These are phyloP conservation scores for Achlya hypogyna DNA, from an alignment of 352 stramenopile species.

Conservation along the genomic window DNA sequence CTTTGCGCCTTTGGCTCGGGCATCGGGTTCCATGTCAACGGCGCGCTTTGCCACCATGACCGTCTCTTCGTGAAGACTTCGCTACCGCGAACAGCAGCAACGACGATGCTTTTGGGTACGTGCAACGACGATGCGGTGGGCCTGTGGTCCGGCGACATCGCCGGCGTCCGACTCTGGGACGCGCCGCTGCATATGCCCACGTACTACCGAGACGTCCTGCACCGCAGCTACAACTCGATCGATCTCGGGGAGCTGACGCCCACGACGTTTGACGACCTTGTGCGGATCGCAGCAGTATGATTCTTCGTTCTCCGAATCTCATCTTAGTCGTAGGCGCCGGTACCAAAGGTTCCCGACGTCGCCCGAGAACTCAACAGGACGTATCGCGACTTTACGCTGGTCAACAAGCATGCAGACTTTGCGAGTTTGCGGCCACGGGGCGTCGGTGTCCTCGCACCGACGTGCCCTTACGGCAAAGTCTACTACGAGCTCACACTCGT, in stretches of 20 bases:
- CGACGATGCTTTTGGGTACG: not conserved
- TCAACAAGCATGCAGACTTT: slow-evolving; percentile 7
- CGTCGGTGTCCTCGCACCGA: not conserved
- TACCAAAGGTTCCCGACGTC: not conserved
- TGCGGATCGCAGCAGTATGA: not conserved
- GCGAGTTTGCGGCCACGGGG: slow-evolving; percentile 2
- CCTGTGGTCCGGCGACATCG: slow-evolving; percentile 28
- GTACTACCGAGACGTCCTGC: not conserved
- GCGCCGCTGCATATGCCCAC: slow-evolving; percentile 26
- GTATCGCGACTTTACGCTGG: slow-evolving; percentile 6
- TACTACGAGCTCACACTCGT: slow-evolving; percentile 19
- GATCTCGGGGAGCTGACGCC: not conserved
- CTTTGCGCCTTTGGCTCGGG: slow-evolving; percentile 9
- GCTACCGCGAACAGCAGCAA: not conserved
- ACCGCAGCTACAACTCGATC: not conserved
- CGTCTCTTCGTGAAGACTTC: not conserved
- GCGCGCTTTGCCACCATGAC: not conserved
- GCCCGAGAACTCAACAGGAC: not conserved
- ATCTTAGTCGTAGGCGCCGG: not conserved
- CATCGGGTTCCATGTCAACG: slow-evolving; percentile 3
- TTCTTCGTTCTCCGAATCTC: not conserved
- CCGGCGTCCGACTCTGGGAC: slow-evolving; percentile 55
- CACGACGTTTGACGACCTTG: not conserved
- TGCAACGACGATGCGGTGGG: not conserved
- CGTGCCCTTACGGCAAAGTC: slow-evolving; percentile 1